A percentile compares a stretch with the other conserved stretches of the same genome.
Conservation (phyloP, 2,329 filamentous ascomycete genomes). For the Colletotrichum eremochloae region DNA sequence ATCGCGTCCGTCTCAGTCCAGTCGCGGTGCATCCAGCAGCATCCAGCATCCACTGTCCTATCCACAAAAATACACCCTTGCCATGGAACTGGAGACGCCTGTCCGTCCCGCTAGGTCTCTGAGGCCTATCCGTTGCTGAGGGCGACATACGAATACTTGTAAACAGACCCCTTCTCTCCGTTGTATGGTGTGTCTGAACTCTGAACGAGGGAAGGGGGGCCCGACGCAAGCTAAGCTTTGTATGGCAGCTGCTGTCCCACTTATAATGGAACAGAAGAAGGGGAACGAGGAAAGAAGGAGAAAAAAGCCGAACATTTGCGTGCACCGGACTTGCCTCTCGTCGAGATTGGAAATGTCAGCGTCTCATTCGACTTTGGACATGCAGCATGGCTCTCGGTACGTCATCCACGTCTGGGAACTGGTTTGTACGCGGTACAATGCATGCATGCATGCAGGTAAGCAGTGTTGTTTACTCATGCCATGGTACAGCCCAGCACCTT, state of each 20-base stretch:
- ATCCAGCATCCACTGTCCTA: slow-evolving; percentile 9
- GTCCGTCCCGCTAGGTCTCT: slow-evolving; percentile 4
- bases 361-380: background rate
- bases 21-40: slow-evolving; percentile 10
- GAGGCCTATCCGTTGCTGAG: background rate
- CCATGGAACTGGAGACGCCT: slow-evolving; percentile 12
- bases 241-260: slow-evolving; percentile 25
- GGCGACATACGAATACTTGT: background rate
- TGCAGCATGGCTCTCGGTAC: background rate
- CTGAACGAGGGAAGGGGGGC: slow-evolving; percentile 8
- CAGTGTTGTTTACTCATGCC: background rate
- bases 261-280: slow-evolving; percentile 20
- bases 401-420: background rate
- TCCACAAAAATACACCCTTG: background rate
- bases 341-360: slow-evolving; percentile 19
- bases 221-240: slow-evolving; percentile 33
- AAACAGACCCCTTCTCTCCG: slow-evolving; percentile 2
- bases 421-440: background rate
- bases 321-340: background rate
- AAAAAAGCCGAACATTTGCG: background rate
- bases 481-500: background rate
- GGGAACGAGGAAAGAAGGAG: background rate
- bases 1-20: slow-evolving; percentile 9
- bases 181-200: slow-evolving; percentile 4
- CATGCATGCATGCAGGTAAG: background rate